Evolutionary conservation across 2,329 filamentous ascomycete species (phyloP), one percentile per base, ranked within the genome.

Genomic region (Penicillium occitanis): DNA sequence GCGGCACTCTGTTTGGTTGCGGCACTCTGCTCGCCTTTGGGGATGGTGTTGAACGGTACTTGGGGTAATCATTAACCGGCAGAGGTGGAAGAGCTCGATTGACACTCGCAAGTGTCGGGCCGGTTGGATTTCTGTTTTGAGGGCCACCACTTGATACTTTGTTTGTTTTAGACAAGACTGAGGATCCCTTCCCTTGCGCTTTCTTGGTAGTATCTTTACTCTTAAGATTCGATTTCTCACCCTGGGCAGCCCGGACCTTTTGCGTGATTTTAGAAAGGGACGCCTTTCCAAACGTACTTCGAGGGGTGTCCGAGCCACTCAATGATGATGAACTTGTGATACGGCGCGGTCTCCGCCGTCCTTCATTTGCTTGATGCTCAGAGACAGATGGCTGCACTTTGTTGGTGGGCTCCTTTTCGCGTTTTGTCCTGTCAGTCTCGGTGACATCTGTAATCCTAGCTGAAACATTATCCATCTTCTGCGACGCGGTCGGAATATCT

Each of bases 211-310:
- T 37, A 22, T 65, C n/a, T 65, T 70, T 74, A 58, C 40, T 63
- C 25, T 61, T 66, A 37, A 58, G 25, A 1, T 73, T 71, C 14
- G 67, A 71, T 42, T 73, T 76, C 48, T 77, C 76, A 3, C 62
- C 53, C 13, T 63, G 64, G 30, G 67, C 66, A 28, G 73, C 68
- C 50, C 73, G 78, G 28, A 77, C 73, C 60, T 74, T 78, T 40
- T 78, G 76, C 5, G 78, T 72, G 42, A 78, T 69, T 48, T 71
- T 78, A 1, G 73, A 67, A 17, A 78, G 66, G 5, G 77, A 71
- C 11, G 70, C 66, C 64, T 74, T 78, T 13, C 68, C 69, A 28
- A 71, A 69, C 8, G 69, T 65, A 17, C 66, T 67, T 61, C 73
- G 75, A 22, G 72, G 70, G 19, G 67, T 67, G 42, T 72, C 72